Percentiles rank a stretch among this genome's conserved stretches.
Evolutionary conservation across 2,329 filamentous ascomycete genomes (phyloP).

Genomic region (Plectosphaerella cucumerina): DNA sequence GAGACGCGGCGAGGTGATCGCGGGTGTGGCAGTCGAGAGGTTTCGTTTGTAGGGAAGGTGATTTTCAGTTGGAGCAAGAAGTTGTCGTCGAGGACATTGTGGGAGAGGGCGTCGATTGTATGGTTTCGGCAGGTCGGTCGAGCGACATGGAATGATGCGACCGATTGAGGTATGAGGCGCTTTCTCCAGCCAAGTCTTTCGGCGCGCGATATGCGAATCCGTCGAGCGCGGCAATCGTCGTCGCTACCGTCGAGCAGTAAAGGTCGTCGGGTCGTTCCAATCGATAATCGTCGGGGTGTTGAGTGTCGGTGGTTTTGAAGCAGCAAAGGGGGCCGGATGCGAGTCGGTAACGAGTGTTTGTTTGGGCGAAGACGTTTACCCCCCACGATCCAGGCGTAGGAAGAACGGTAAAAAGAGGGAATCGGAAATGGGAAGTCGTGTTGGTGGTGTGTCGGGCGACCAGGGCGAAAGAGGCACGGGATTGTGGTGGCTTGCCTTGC

Average conservation of each 20-base stretch:
- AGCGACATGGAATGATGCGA: too few relatives aligned
- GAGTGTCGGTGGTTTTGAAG: neutral
- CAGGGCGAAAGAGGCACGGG: too few relatives aligned
- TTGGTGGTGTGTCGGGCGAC: neutral
- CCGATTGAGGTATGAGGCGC: neutral
- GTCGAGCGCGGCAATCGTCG: too few relatives aligned
- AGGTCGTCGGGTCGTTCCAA: too few relatives aligned
- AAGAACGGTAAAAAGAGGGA: neutral
- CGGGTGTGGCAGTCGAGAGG: slow-evolving; percentile 1
- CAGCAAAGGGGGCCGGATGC: too few relatives aligned
- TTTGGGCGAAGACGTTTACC: neutral
- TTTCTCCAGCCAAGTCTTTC: neutral
- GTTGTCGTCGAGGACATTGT: neutral
- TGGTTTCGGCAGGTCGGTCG: too few relatives aligned
- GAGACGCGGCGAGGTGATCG: slow-evolving; percentile 34
- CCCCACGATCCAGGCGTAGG: neutral
- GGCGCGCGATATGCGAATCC: neutral
- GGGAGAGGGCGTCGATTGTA: neutral
- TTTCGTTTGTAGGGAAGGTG: neutral
- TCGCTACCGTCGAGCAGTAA: too few relatives aligned
- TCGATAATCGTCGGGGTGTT: neutral
- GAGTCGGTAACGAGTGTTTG: neutral
- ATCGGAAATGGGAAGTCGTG: neutral
- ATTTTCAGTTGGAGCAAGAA: neutral
- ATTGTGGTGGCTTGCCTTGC: too few relatives aligned